Conservation (phyloP, 2,329 filamentous ascomycete genomes). For the Aureobasidium melanogenum region DNA sequence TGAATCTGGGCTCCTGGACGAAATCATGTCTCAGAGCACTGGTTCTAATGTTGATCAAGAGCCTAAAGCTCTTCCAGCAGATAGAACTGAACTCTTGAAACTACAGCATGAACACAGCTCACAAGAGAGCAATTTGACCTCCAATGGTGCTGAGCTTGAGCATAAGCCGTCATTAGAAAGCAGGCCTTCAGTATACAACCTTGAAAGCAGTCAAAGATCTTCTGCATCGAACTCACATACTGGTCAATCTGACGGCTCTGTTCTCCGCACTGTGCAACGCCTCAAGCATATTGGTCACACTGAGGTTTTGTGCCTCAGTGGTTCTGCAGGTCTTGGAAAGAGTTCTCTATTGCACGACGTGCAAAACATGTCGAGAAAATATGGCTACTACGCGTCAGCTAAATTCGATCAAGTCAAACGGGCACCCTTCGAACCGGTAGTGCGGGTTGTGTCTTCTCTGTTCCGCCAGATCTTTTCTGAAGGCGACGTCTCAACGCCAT, state of each 20-base stretch:
- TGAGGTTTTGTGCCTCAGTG: constrained; percentile 51
- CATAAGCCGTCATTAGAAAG: constrained; percentile 14
- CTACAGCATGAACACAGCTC: constrained; percentile 16
- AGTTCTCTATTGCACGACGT: constrained; percentile 51
- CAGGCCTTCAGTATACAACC: neutral
- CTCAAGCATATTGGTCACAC: constrained; percentile 46
- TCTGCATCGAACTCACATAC: neutral
- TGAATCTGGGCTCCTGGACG: constrained; percentile 26
- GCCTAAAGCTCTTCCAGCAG: neutral
- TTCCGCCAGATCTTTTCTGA: constrained; percentile 59
- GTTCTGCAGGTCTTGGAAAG: constrained; percentile 51
- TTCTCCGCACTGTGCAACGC: constrained; percentile 37
- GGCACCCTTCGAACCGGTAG: constrained; percentile 53
- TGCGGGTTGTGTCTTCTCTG: constrained; percentile 51
- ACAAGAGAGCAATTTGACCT: constrained; percentile 18
- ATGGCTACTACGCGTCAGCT: constrained; percentile 52
- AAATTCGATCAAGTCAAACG: constrained; percentile 52
- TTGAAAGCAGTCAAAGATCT: constrained; percentile 3
- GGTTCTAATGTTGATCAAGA: constrained; percentile 11
- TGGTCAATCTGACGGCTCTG: constrained; percentile 11
- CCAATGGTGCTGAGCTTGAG: neutral
- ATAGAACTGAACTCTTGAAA: constrained; percentile 3
- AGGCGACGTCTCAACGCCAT: constrained; percentile 51
- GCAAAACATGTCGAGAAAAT: constrained; percentile 46
- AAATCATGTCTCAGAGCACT: constrained; percentile 39